Evolutionary conservation across 106 monocot genomes (phyloP), one percentile per base, ranked within the genome.

Genomic region (Dactylorhiza incarnata): DNA sequence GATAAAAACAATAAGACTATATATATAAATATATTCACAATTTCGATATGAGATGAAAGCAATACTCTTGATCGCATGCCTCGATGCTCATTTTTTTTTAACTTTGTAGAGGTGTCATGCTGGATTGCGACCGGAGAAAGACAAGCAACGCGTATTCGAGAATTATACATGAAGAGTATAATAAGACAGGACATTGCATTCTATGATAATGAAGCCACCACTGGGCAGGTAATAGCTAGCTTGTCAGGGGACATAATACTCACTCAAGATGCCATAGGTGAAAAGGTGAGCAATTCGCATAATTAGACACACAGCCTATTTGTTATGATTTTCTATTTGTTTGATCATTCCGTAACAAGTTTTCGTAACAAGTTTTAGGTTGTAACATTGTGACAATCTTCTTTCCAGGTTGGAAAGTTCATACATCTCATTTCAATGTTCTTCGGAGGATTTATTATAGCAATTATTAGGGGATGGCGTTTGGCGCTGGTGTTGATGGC

Each of bases 101-200:
- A 52, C 9, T 52, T 11, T 6, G 2, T 20, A 61, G 59, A 61
- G 59, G 59, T 61, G 19, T 61, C 59, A 61, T 61, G 59, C 17
- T 61, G 59, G 59, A 61, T 20, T 61, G 59, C 19, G 19, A 61
- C 59, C 19, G 59, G 59, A 61, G 59, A 61, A 20, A 61, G 59
- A 6, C 59, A 61, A 61, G 9, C 59, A 15, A 20, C 59, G 17
- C 59, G 59, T 6, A 61, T 61, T 2, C 59, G 59, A n/a, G n/a
- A 9, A 15, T 61, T 20, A 61, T 61, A 61, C 59, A 15, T 61
- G 19, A 61, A 61, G 17, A 16, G 15, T 20, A 17, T 61, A 61
- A 61, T 61, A 15, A 61, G 59, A 20, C 59, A 61, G 17, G 59
- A 20, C 17, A 61, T 61, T 61, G 14, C 14, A 9, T 61, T 61